Base-by-base conservation (phyloP, 2,329 filamentous ascomycete genomes). In the Cylindrodendrum hubeiense region DNA sequence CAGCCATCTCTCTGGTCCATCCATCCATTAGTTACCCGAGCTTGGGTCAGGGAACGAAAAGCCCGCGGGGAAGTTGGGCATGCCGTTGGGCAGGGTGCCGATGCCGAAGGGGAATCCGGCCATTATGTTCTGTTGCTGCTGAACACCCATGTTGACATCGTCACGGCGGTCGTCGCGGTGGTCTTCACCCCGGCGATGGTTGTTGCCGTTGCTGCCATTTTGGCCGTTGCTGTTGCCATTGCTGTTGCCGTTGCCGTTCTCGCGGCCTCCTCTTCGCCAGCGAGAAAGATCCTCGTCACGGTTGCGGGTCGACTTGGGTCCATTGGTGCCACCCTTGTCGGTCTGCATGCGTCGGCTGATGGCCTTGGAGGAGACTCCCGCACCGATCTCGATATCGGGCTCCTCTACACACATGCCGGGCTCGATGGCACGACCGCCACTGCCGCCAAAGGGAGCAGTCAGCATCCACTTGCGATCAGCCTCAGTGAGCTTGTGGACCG, bases 401-500 rank as follows among this genome's bases (percentile, higher is more conserved):
- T 99, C 96, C 78, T 99, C 96, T 26, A 99, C 92, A 7, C 95
- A 92, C 82, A 99, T 89, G 44, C 95, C 94, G 15, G 88, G 85
- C 76, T 94, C 91, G 66, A 99, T 93, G 2, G 89, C 83, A 61
- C 88, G 87, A 60, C 95, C 96, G 61, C 95, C 96, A 67, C 93
- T 97, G 59, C 96, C 96, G 70, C 96, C 96, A 77, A 91, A 97
- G 70, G 97, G 93, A 13, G 96, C 97, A 37, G 91, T 97, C 69
- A 97, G 82, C 86, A 98, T 94, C 96, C 96, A 99, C 80, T 98
- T 98, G 67, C 93, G 90, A 81, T 99, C 96, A 26, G 96, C 96
- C 72, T 99, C 96, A 2, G 96, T 99, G 61, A 99, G 88, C 74
- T 95, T 92, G 73, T 91, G 88, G 69, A 99, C 96, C 1, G 96